A percentile compares a stretch with the other conserved stretches of the same genome.
Evolutionary conservation across 2,329 filamentous ascomycete genomes (phyloP).

Genomic region (Geosmithia flava): DNA sequence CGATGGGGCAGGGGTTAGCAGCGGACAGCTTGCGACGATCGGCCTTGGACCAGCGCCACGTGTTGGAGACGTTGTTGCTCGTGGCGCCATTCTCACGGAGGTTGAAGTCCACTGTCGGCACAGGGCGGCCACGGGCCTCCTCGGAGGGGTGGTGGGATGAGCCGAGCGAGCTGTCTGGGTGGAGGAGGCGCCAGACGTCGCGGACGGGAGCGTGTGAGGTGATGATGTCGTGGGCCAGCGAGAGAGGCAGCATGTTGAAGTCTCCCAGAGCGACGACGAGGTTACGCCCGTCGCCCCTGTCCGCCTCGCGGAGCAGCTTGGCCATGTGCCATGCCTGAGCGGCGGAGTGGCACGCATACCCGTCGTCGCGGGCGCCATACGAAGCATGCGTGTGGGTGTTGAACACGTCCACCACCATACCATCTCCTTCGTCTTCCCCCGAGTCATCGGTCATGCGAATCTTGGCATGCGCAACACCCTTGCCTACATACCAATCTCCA

Average conservation of each 20-base stretch:
- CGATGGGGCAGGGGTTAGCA: constrained; percentile 42
- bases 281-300: constrained; percentile 69
- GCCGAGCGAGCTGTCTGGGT: constrained; percentile 75
- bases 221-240: constrained; percentile 73
- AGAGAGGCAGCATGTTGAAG: constrained; percentile 92
- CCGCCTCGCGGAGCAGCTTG: constrained; percentile 56
- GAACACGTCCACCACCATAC: constrained; percentile 59
- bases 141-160: constrained; percentile 57
- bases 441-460: constrained; percentile 33
- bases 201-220: constrained; percentile 64
- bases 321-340: constrained; percentile 93
- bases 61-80: constrained; percentile 77
- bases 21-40: constrained; percentile 55
- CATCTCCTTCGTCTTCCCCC: not conserved
- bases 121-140: constrained; percentile 43
- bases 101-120: constrained; percentile 71
- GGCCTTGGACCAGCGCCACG: constrained; percentile 77
- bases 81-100: constrained; percentile 72
- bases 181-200: constrained; percentile 75
- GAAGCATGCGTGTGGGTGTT: constrained; percentile 76
- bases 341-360: constrained; percentile 80
- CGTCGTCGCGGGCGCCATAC: constrained; percentile 75
- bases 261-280: constrained; percentile 81
- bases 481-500: constrained; percentile 94
- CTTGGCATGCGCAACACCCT: constrained; percentile 76